Evolutionary conservation across 1,284 basidiomycete genomes (phyloP), one percentile per base, ranked within the genome.

Genomic region (Cutaneotrichosporon sp.): DNA sequence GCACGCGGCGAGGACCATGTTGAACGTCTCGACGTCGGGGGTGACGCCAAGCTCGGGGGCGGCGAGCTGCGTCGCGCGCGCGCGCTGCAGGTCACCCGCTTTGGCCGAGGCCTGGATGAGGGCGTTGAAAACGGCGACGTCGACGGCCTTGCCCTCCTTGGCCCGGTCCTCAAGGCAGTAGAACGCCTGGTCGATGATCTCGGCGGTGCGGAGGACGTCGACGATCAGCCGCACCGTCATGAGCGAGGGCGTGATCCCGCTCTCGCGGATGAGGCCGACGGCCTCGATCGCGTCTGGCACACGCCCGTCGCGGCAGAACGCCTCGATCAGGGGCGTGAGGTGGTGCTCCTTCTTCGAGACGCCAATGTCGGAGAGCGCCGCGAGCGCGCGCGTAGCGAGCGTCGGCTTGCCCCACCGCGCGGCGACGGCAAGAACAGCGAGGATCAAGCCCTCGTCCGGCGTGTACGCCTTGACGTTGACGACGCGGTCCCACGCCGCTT

Each of bases 391-490:
- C 4, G 84, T 80, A n/a, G 87, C 90, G 2, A 93, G 82, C 46
- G 85, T 83, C 1, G 89, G 84, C 29, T 86, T 81, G 16, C 89
- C 89, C 67, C 85, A 82, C 13, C 90, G 86, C 22, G 84, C 89
- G 16, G 89, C 89, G 1, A 87, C 86, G 66, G 88, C 83, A 24
- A 93, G 83, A 13, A 91, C 85, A 33, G 84, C 80, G 16, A 88
- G 70, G 67, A 88, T 87, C 18, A 88, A 75, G 0, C 90, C 90
- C 81, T 92, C 90, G 68, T 90, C 88, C 0, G 89, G 89, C 1
- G 81, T 78, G 54, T 88, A 72, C 50, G 81, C 80, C 38, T 85
- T 74, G 22, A 83, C 81, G 10, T 83, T 71, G 3, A 87, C 84
- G 27, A 86, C 81, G 42, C 83, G 83, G 10, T 83, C 69, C 91